Conservation (phyloP, 352 stramenopile genomes). For the Pythium aquatile region DNA sequence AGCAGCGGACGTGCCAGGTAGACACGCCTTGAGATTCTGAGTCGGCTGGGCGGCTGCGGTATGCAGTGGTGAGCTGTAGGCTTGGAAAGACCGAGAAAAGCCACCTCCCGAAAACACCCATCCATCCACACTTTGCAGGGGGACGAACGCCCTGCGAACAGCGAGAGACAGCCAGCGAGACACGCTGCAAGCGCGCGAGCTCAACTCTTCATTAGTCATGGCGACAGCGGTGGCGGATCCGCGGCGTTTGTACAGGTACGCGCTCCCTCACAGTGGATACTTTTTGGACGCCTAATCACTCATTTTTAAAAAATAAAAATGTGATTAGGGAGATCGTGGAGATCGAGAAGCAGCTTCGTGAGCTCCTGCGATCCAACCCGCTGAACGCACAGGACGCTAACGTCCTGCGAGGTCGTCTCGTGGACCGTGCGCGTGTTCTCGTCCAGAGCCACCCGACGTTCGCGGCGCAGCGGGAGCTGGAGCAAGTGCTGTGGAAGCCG, state of each 20-base stretch:
- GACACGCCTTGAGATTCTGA: not conserved
- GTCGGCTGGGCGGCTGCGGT: not conserved
- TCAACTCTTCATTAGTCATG: not conserved
- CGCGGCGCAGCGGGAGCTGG: conserved; percentile 64
- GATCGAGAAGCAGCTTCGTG: conserved; percentile 71
- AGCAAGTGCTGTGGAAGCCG: conserved; percentile 87
- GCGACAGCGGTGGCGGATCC: conserved; percentile 20
- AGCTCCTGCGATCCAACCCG: conserved; percentile 63
- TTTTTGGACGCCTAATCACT: not conserved
- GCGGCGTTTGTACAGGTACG: conserved; percentile 40
- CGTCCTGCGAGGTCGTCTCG: conserved; percentile 44
- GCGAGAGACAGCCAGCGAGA: not conserved
- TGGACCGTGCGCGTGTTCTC: conserved; percentile 50
- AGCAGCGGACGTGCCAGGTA: not conserved
- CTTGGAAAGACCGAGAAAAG: conserved; percentile 1
- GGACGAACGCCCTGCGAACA: not conserved
- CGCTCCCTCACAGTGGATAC: not conserved
- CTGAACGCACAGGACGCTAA: conserved; percentile 62
- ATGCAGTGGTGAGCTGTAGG: conserved; percentile 5
- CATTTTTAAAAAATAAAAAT: not conserved
- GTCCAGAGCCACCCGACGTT: conserved; percentile 47
- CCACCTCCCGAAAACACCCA: not conserved
- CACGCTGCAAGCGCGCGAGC: not conserved
- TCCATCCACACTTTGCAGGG: not conserved
- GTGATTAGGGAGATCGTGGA: conserved; percentile 62